Conservation (phyloP, 2,329 filamentous ascomycete species). For the Talaromyces marneffei region DNA sequence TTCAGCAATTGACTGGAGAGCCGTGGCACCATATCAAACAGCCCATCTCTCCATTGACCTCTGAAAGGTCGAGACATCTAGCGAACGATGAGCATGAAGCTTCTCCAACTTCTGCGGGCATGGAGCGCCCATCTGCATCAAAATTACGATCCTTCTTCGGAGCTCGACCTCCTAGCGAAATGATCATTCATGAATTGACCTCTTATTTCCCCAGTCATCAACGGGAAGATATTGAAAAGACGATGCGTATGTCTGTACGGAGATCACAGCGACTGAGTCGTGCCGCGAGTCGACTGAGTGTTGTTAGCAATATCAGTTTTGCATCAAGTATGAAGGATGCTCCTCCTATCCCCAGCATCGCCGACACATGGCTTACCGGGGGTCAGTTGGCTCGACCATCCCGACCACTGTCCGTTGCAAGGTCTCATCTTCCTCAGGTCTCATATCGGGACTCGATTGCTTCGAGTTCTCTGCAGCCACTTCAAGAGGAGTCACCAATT, state of each 20-base stretch:
- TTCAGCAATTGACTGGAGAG: constrained; percentile 84
- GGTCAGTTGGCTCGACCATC: constrained; percentile 47
- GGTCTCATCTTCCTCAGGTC: constrained; percentile 53
- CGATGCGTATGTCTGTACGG: constrained; percentile 84
- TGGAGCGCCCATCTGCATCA: constrained; percentile 24
- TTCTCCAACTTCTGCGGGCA: constrained; percentile 15
- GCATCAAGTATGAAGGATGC: constrained; percentile 89
- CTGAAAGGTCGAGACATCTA: constrained; percentile 24
- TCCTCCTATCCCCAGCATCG: constrained; percentile 90
- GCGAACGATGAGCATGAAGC: constrained; percentile 25
- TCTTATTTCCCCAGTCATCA: constrained; percentile 97
- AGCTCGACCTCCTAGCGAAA: constrained; percentile 85
- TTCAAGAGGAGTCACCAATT: constrained; percentile 76
- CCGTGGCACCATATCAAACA: constrained; percentile 79
- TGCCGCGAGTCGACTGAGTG: constrained; percentile 86
- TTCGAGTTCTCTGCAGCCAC: constrained; percentile 79
- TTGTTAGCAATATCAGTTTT: constrained; percentile 87
- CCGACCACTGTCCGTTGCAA: constrained; percentile 56
- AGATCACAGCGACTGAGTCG: constrained; percentile 86
- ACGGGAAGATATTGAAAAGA: constrained; percentile 90
- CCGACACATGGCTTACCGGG: constrained; percentile 77
- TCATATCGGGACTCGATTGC: constrained; percentile 80
- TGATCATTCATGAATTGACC: constrained; percentile 92
- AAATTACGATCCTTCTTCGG: constrained; percentile 68
- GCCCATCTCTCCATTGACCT: constrained; percentile 68